phyloP scores from a whole-genome alignment of 2,329 filamentous ascomycete species.

The Epichloe glyceriae region DNA sequence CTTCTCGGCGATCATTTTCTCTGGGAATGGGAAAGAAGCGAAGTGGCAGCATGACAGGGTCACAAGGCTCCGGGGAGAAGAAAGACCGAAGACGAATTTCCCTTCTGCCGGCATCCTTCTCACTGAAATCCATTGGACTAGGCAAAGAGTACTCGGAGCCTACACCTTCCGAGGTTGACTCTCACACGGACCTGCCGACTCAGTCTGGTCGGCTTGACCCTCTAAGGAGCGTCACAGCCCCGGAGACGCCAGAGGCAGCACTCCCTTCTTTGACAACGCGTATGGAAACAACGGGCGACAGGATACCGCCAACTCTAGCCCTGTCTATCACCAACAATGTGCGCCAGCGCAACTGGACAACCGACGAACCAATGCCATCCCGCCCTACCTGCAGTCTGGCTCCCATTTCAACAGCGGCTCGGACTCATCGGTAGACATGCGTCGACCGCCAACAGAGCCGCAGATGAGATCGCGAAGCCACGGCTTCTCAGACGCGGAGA shows the following conservation, averaged over 20 bases:
- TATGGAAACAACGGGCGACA: constrained; percentile 25
- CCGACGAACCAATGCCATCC: constrained; percentile 29
- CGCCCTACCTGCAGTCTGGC: constrained; percentile 31
- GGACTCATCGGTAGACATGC: constrained; percentile 39
- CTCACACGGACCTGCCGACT: constrained; percentile 40
- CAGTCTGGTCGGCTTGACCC: constrained; percentile 28
- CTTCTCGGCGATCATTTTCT: constrained; percentile 56
- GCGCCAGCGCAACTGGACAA: constrained; percentile 26
- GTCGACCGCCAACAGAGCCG: constrained; percentile 26
- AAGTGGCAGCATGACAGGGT: constrained; percentile 51
- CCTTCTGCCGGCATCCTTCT: constrained; percentile 51
- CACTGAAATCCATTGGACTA: constrained; percentile 50
- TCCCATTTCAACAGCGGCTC: constrained; percentile 37
- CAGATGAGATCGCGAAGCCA: constrained; percentile 30
- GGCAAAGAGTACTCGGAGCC: constrained; percentile 33
- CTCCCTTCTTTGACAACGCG: constrained; percentile 26
- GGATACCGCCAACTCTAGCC: constrained; percentile 20
- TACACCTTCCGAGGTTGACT: constrained; percentile 31
- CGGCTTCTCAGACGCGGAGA: constrained; percentile 29
- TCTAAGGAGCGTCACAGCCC: constrained; percentile 20
- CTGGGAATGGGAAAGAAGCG: constrained; percentile 57
- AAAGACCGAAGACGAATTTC: constrained; percentile 55
- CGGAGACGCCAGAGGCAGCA: constrained; percentile 22
- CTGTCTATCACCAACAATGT: constrained; percentile 29
- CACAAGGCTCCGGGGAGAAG: constrained; percentile 44